Evolutionary conservation across 805 yeast species (phyloP).

Genomic region (Starmerella sp.): DNA sequence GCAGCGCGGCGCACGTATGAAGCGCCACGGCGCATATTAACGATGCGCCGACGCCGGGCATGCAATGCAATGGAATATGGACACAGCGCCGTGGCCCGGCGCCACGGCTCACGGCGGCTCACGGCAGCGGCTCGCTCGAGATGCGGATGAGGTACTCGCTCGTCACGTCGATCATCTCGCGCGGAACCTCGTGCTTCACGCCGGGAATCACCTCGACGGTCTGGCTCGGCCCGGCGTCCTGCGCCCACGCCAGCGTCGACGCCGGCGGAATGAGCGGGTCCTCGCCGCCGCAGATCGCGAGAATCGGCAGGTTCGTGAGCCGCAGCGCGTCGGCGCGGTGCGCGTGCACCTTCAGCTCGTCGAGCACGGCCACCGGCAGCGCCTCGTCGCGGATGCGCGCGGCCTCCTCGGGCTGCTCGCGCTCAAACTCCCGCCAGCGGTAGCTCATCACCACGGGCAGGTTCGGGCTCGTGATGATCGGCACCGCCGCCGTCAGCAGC

Average conservation of each 20-base stretch:
- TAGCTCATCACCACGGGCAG: conserved; percentile 36
- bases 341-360: background rate
- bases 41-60: too few species aligned
- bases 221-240: conserved; percentile 18
- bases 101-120: background rate
- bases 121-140: background rate
- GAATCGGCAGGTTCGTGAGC: conserved; percentile 18
- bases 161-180: conserved; percentile 24
- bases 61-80: too few species aligned
- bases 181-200: conserved; percentile 27
- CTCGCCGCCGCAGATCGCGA: conserved; percentile 29
- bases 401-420: conserved; percentile 10
- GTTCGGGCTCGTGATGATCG: conserved; percentile 42
- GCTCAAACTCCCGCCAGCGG: conserved; percentile 25
- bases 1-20: too few species aligned
- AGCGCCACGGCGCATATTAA: too few species aligned
- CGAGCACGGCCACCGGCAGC: conserved; percentile 8
- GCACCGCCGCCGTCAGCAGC: conserved; percentile 30
- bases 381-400: conserved; percentile 11
- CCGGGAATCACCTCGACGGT: conserved; percentile 24
- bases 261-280: conserved; percentile 31
- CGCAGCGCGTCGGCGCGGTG: conserved; percentile 1
- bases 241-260: conserved; percentile 28
- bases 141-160: conserved; percentile 19
- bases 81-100: too few species aligned